These are phyloP conservation scores for Cadophora gregata DNA, from an alignment of 2,329 filamentous ascomycete genomes.

Conservation along the genomic window DNA sequence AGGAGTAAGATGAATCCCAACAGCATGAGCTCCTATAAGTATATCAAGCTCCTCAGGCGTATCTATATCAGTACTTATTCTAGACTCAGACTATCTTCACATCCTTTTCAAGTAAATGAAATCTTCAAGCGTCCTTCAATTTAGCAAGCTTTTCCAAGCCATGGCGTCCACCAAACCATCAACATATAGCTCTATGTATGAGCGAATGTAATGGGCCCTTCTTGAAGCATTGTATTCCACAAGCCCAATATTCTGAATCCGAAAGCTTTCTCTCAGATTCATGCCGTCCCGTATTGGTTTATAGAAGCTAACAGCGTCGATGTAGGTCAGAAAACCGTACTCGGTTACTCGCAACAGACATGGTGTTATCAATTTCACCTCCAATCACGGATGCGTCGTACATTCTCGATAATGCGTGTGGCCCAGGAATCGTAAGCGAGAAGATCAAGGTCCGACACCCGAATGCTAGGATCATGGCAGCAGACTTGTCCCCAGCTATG, in stretches of 20 bases:
- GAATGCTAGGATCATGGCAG: slow-evolving; percentile 81
- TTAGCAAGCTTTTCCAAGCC: background rate
- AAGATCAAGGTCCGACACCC: slow-evolving; percentile 80
- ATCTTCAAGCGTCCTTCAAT: background rate
- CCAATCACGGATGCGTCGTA: slow-evolving; percentile 22
- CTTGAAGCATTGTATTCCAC: background rate
- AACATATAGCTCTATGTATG: slow-evolving; percentile 7
- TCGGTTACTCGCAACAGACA: slow-evolving; percentile 11
- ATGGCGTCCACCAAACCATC: background rate
- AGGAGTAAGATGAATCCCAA: background rate
- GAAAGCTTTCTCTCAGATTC: background rate
- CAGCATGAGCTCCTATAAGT: background rate
- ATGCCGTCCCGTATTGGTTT: background rate
- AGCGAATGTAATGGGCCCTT: background rate
- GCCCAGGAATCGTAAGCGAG: slow-evolving; percentile 92
- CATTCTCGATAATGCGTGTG: slow-evolving; percentile 30
- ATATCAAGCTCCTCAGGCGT: background rate
- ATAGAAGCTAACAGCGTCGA: slow-evolving; percentile 16
- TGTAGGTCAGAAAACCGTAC: slow-evolving; percentile 25
- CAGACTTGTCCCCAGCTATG: slow-evolving; percentile 95
- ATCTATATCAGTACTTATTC: background rate
- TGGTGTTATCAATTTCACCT: slow-evolving; percentile 13
- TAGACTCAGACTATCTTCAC: background rate
- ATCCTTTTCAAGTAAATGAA: background rate
- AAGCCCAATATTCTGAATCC: background rate